Conservation (phyloP, 345 rosid species). For the Pistacia vera region DNA sequence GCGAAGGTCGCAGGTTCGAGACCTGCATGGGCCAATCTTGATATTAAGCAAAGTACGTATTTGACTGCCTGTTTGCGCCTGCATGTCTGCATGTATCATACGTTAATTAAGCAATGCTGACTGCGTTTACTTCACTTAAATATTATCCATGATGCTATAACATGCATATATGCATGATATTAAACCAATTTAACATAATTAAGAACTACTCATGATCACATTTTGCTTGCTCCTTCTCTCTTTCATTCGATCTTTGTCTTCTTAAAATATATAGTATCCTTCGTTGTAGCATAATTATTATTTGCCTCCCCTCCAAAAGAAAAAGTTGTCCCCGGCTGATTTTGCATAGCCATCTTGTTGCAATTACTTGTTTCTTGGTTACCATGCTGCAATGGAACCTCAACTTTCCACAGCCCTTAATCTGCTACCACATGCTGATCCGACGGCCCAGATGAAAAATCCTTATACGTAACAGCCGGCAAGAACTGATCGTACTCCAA, state of each 20-base stretch:
- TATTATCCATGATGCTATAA: neutral
- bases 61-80: no score
- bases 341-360: slow-evolving; percentile 32
- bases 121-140: no score
- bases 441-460: slow-evolving; percentile 67
- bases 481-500: slow-evolving; percentile 23
- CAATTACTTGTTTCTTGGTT: slow-evolving; percentile 15
- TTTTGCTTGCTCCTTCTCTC: no score
- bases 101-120: no score
- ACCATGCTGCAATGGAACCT: slow-evolving; percentile 20
- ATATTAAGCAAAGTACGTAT: no score
- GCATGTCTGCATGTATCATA: no score
- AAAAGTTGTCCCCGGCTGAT: slow-evolving; percentile 16
- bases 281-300: slow-evolving; percentile 15
- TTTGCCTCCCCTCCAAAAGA: slow-evolving; percentile 28
- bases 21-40: slow-evolving; percentile 67
- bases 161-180: neutral
- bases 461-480: slow-evolving; percentile 32
- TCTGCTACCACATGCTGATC: slow-evolving; percentile 33
- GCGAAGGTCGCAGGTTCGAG: slow-evolving; percentile 89
- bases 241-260: neutral
- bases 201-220: no score
- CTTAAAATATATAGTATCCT: slow-evolving; percentile 43
- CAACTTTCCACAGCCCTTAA: slow-evolving; percentile 58
- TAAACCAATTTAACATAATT: neutral